phyloP scores from a whole-genome alignment of 2,329 filamentous ascomycete species.

The Penicillium concentricum region DNA sequence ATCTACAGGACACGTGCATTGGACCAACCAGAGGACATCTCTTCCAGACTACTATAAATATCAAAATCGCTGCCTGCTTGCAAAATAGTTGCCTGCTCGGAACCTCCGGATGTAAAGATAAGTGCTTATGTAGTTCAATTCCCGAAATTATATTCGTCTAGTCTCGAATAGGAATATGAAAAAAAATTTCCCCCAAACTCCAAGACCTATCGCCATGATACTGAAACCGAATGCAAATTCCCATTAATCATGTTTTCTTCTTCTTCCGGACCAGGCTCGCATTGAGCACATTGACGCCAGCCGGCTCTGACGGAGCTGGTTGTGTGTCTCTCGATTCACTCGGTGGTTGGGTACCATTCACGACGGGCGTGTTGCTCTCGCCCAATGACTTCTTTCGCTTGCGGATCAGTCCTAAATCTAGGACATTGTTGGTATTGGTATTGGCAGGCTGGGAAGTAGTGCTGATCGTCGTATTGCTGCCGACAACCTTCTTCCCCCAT shows the following conservation, averaged over 20 bases:
- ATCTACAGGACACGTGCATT: background rate
- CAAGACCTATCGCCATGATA: background rate
- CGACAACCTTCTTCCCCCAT: conserved; percentile 38
- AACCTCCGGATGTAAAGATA: background rate
- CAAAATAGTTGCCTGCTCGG: background rate
- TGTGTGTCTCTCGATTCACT: background rate
- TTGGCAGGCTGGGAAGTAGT: conserved; percentile 6
- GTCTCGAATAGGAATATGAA: background rate
- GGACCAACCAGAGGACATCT: background rate
- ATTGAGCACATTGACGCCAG: conserved; percentile 40
- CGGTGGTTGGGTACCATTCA: conserved; percentile 5
- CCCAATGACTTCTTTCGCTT: conserved; percentile 39
- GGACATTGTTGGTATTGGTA: conserved; percentile 23
- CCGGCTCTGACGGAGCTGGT: conserved; percentile 10
- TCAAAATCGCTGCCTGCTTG: background rate
- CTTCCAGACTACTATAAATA: background rate
- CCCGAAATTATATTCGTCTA: background rate
- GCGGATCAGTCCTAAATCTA: conserved; percentile 34
- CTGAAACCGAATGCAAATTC: background rate
- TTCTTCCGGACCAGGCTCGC: conserved; percentile 41
- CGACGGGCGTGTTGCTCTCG: conserved; percentile 12
- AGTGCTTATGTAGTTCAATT: background rate
- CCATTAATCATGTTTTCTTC: conserved; percentile 35
- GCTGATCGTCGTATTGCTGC: conserved; percentile 21
- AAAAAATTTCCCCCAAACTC: background rate